phyloP scores from a whole-genome alignment of 148 eudicot genomes.

The Selenicereus undatus region DNA sequence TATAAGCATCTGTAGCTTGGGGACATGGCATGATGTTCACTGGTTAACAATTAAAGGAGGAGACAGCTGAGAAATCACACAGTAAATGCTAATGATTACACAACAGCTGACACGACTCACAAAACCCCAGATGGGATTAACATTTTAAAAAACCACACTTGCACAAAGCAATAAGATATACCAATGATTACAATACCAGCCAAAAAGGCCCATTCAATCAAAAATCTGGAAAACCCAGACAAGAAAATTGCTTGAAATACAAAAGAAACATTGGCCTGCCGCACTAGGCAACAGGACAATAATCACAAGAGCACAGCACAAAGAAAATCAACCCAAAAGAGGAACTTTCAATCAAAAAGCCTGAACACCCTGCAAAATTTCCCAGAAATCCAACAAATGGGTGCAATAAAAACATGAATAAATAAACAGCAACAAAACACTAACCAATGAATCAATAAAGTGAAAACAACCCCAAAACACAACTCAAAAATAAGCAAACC shows the following conservation, averaged over 20 bases:
- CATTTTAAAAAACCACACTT: not conserved
- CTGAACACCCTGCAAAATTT: not conserved
- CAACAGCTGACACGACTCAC: constrained; percentile 13
- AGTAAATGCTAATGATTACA: constrained; percentile 27
- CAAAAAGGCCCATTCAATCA: not conserved
- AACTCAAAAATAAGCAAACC: not conserved
- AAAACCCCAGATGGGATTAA: constrained; percentile 12
- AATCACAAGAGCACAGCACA: constrained; percentile 6
- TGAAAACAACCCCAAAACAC: not conserved
- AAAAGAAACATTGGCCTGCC: not conserved
- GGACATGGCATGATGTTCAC: not conserved
- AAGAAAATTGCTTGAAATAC: too few species aligned
- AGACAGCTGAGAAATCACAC: constrained; percentile 1
- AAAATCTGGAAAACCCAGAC: not conserved
- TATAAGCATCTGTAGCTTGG: constrained; percentile 9
- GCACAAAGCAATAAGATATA: not conserved
- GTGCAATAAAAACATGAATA: not conserved
- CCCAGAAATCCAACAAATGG: not conserved
- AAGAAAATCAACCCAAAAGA: constrained; percentile 13
- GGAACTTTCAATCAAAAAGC: not conserved
- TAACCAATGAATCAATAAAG: constrained; percentile 4
- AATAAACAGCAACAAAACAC: not conserved
- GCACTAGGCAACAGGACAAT: constrained; percentile 1
- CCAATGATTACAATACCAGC: constrained; percentile 2
- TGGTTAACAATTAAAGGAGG: not conserved